Evolutionary conservation across 1,284 basidiomycete genomes (phyloP).

Genomic region (Xanthoconium separans): DNA sequence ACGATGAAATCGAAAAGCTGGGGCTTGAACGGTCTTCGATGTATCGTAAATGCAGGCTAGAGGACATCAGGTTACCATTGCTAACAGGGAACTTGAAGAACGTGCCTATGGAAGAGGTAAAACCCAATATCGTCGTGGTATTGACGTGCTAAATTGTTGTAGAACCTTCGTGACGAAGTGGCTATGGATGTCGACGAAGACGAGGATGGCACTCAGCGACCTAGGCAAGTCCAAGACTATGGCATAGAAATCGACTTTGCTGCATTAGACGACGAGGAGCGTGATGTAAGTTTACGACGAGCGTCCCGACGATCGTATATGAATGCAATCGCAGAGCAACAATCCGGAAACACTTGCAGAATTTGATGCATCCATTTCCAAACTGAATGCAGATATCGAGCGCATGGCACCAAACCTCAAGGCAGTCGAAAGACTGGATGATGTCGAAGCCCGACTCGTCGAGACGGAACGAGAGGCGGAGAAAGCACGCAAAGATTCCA

Average conservation of each 20-base stretch:
- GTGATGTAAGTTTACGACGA: conserved; percentile 49
- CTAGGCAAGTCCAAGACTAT: conserved; percentile 75
- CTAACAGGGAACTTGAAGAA: conserved; percentile 74
- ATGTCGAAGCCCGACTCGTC: conserved; percentile 79
- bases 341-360: conserved; percentile 68
- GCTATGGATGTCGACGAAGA: conserved; percentile 90
- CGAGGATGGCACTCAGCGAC: conserved; percentile 72
- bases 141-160: conserved; percentile 5
- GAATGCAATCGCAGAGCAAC: conserved; percentile 51
- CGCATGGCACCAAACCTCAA: conserved; percentile 96
- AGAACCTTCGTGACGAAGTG: conserved; percentile 82
- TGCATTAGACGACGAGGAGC: conserved; percentile 79
- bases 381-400: conserved; percentile 83
- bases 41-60: conserved; percentile 91
- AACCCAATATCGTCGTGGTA: conserved; percentile 11
- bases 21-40: conserved; percentile 84
- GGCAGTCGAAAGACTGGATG: conserved; percentile 91
- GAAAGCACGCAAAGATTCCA: conserved; percentile 81
- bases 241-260: conserved; percentile 92
- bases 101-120: conserved; percentile 93
- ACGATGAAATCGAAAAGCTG: conserved; percentile 91
- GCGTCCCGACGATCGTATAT: background rate
- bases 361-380: conserved; percentile 76
- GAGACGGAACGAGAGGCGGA: conserved; percentile 78
- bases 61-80: conserved; percentile 88